These are phyloP conservation scores for Amniculicola lignicola DNA, from an alignment of 495 filamentous ascomycete species.

Conservation along the genomic window DNA sequence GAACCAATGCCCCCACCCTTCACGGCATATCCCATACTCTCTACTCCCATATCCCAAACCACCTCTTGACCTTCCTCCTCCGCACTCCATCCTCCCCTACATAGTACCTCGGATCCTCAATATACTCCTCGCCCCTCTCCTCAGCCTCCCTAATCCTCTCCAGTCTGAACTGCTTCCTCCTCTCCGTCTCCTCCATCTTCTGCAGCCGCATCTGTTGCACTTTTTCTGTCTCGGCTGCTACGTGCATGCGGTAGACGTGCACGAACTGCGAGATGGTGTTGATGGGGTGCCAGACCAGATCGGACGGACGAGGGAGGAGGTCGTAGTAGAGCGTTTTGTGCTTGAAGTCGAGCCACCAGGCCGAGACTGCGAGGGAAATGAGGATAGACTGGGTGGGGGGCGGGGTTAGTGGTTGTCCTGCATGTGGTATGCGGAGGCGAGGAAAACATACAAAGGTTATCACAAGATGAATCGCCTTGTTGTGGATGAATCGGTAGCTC, in stretches of 20 bases:
- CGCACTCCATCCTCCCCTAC: conserved; percentile 39
- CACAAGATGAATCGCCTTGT: conserved; percentile 66
- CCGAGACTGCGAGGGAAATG: conserved; percentile 60
- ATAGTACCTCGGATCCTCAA: conserved; percentile 26
- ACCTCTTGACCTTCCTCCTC: conserved; percentile 33
- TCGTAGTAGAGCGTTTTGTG: conserved; percentile 66
- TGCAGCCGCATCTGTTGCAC: conserved; percentile 63
- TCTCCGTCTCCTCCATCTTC: conserved; percentile 72
- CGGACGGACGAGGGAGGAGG: conserved; percentile 62
- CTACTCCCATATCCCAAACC: conserved; percentile 40
- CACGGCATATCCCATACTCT: no score
- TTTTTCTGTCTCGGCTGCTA: conserved; percentile 58
- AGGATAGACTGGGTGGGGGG: conserved; percentile 55
- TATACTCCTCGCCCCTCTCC: conserved; percentile 28
- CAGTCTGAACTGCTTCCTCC: conserved; percentile 72
- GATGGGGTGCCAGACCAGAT: conserved; percentile 62
- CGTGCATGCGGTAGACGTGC: conserved; percentile 68
- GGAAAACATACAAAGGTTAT: conserved; percentile 68
- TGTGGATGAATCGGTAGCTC: conserved; percentile 71
- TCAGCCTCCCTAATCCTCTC: conserved; percentile 15
- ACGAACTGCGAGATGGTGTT: conserved; percentile 53
- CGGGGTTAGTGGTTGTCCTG: conserved; percentile 3
- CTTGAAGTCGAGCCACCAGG: conserved; percentile 68
- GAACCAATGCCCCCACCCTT: no score
- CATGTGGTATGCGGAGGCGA: not conserved